Conservation (phyloP, 352 stramenopile species). For the Saprolegnia parasitica region DNA sequence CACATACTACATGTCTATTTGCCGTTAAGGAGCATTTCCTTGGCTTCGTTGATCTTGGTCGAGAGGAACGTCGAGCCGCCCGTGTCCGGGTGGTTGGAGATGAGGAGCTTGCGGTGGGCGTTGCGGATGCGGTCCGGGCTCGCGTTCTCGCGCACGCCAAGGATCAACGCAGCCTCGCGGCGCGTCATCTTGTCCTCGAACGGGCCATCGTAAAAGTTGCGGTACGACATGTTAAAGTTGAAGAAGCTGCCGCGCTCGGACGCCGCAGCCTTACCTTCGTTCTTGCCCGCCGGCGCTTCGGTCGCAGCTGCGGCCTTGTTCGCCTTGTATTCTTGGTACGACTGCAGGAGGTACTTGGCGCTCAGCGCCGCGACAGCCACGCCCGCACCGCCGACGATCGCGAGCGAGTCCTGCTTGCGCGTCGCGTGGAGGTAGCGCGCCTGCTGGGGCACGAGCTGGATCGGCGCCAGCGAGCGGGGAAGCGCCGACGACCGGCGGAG, state of each 20-base stretch:
- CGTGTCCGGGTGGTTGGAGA: constrained; percentile 99
- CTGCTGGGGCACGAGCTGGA: constrained; percentile 34
- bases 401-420: constrained; percentile 50
- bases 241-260: neutral
- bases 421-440: constrained; percentile 46
- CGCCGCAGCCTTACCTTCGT: constrained; percentile 38
- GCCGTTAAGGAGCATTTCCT: constrained; percentile 91
- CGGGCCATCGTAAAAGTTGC: constrained; percentile 93
- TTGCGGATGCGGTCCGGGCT: constrained; percentile 96
- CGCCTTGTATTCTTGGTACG: constrained; percentile 70
- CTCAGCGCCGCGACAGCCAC: constrained; percentile 64
- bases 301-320: constrained; percentile 30
- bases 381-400: constrained; percentile 60
- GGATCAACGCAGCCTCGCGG: constrained; percentile 97
- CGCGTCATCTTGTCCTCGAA: constrained; percentile 99
- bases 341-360: constrained; percentile 74
- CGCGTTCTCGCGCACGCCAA: constrained; percentile 96
- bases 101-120: constrained; percentile 96
- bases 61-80: constrained; percentile 97
- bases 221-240: constrained; percentile 38
- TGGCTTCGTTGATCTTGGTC: constrained; percentile 99
- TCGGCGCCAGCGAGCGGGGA: constrained; percentile 8
- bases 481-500: too few relatives aligned
- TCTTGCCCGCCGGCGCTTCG: constrained; percentile 60
- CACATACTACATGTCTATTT: constrained; percentile 37